Conservation (phyloP, 148 eudicot species). For the Rhododendron vialii region DNA sequence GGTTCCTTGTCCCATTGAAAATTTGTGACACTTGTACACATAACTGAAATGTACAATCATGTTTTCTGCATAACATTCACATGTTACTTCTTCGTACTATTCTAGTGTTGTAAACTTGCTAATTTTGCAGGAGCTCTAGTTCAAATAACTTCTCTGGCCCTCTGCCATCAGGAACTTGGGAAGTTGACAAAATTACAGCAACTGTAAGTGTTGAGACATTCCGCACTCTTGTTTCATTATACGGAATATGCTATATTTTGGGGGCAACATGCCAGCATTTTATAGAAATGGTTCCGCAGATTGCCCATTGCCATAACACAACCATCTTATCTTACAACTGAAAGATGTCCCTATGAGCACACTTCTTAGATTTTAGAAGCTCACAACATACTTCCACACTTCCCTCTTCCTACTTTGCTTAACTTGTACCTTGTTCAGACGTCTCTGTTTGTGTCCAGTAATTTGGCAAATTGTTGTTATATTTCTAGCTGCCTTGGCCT, state of each 20-base stretch:
- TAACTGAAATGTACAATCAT: neutral
- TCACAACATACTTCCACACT: neutral
- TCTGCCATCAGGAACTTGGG: constrained; percentile 69
- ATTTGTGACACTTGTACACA: neutral
- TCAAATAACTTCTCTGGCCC: constrained; percentile 72
- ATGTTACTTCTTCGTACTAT: neutral
- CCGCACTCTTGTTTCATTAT: neutral
- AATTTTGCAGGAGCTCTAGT: constrained; percentile 37
- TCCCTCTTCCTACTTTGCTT: neutral
- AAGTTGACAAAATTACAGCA: constrained; percentile 43
- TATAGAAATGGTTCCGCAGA: neutral
- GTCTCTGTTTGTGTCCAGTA: neutral
- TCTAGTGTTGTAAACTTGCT: neutral
- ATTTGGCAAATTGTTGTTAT: no score
- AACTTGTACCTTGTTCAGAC: neutral
- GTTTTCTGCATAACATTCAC: neutral
- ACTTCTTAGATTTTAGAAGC: neutral
- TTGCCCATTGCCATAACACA: neutral
- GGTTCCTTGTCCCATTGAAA: neutral
- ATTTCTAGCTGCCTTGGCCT: neutral
- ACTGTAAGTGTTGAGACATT: constrained; percentile 38
- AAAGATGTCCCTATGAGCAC: neutral
- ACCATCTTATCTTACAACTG: neutral
- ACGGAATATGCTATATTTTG: neutral
- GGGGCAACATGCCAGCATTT: neutral